Conservation (phyloP, 2,329 filamentous ascomycete genomes). For the Aspergillus uvarum region DNA sequence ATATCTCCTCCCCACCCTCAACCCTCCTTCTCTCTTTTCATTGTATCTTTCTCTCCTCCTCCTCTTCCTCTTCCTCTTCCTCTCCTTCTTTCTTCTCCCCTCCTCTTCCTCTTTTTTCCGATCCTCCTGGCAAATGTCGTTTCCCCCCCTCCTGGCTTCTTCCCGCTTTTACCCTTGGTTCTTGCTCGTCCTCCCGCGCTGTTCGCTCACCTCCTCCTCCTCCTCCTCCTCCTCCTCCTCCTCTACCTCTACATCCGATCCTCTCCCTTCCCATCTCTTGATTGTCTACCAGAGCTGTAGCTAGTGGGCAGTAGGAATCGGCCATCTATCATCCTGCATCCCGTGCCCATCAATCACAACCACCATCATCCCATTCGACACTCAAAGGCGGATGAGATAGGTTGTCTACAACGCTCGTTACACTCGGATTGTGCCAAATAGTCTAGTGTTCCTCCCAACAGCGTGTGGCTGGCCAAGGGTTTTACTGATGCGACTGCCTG, state of each 20-base stretch:
- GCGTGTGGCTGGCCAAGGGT: background rate
- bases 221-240: background rate
- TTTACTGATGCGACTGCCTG: background rate
- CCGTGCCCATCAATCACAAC: background rate
- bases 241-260: background rate
- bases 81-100: background rate
- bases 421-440: background rate
- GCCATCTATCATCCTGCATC: background rate
- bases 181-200: background rate
- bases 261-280: background rate
- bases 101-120: background rate
- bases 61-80: background rate
- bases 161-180: background rate
- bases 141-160: background rate
- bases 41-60: background rate
- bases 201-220: background rate
- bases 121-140: conserved; percentile 14
- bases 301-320: too few relatives aligned
- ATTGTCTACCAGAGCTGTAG: background rate
- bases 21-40: background rate
- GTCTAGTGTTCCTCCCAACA: background rate
- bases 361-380: background rate
- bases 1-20: background rate
- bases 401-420: background rate
- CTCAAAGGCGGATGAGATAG: background rate